Evolutionary conservation across 345 rosid genomes (phyloP), one percentile per base, ranked within the genome.

Genomic region (Tarenaya hassleriana): DNA sequence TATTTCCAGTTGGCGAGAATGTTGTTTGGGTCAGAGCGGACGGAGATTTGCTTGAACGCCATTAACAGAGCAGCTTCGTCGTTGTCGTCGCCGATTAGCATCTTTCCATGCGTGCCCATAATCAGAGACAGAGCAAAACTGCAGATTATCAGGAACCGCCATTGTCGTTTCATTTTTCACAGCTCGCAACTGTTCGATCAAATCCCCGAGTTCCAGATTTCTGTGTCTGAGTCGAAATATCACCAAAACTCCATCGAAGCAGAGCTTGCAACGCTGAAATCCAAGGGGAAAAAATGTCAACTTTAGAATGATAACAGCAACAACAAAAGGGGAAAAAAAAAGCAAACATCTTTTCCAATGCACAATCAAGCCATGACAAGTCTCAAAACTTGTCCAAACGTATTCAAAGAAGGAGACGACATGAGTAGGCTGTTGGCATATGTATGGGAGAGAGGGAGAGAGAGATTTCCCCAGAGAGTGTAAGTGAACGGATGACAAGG

Each of bases 21-120:
- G 34, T 70, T 72, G 5, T 68, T 64, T 0, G 94, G 90, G 69
- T 89, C 94, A 12, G 75, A 81, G n/a, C 21, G 55, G 1, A 89
- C 67, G n/a, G 84, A 89, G 67, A 47, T 18, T 15, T 54, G 66
- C 84, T 83, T 89, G 75, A 89, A 86, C 50, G 74, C 63, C 50
- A 80, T 50, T 59, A 89, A 54, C 31, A 61, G 62, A 24, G 62
- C 34, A 60, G 63, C 1, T 51, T 64, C 58, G 58, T 8, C 50
- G 0, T 18, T 20, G 52, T 34, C 52, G 27, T 50, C 58, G n/a
- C 12, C 35, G 47, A 57, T 33, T 43, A 57, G 34, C 51, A 34
- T 50, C 55, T 43, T 34, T 7, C 12, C 13, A 48, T 31, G 40
- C 42, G 47, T 50, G 29, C 37, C 31, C 35, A 57, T 50, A 27